These are phyloP conservation scores for Sporothrix euskadiensis DNA, from an alignment of 2,329 filamentous ascomycete species.

Conservation along the genomic window DNA sequence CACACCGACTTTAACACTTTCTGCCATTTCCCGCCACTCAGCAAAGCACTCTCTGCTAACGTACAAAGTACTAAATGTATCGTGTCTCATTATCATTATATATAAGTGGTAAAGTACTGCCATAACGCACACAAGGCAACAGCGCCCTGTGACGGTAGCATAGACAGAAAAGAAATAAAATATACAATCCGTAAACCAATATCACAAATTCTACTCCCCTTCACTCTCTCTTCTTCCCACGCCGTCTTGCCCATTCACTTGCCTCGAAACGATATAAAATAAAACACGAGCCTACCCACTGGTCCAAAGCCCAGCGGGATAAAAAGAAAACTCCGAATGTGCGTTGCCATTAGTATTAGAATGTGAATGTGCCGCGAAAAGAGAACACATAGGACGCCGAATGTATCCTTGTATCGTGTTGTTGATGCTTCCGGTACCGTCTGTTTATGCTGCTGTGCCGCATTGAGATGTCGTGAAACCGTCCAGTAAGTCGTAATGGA, in stretches of 20 bases:
- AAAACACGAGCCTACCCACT: neutral
- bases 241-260: neutral
- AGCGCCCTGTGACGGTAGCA: neutral
- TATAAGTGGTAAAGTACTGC: neutral
- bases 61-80: neutral
- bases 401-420: neutral
- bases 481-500: conserved; percentile 10
- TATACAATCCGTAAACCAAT: conserved; percentile 3
- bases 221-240: neutral
- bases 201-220: neutral
- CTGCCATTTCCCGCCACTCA: neutral
- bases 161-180: conserved; percentile 2
- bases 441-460: conserved; percentile 2
- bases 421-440: neutral
- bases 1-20: neutral
- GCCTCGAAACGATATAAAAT: neutral
- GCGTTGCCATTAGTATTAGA: neutral
- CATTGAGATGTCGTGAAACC: neutral
- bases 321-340: conserved; percentile 14
- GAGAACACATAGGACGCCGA: neutral
- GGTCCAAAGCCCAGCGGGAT: neutral
- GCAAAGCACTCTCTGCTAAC: neutral
- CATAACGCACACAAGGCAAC: neutral
- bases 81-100: conserved; percentile 31
- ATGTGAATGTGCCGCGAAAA: neutral